These are phyloP conservation scores for Blastobotrys aristatus DNA, from an alignment of 1,139 yeast species.

Conservation along the genomic window DNA sequence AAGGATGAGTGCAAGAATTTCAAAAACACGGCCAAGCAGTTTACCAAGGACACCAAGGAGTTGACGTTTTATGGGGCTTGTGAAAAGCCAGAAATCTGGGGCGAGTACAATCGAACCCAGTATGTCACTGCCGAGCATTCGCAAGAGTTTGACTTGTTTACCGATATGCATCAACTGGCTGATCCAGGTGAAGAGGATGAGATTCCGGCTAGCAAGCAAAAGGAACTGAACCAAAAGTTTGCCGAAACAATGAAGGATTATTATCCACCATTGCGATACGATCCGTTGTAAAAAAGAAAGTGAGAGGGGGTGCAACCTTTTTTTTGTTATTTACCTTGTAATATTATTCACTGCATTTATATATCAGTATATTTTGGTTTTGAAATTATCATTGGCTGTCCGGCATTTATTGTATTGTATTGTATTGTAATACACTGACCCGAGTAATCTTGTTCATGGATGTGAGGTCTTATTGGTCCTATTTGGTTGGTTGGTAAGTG, in stretches of 20 bases:
- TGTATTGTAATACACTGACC: too few relatives aligned
- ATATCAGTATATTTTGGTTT: too few relatives aligned
- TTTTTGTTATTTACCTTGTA: too few relatives aligned
- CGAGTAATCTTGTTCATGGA: too few relatives aligned
- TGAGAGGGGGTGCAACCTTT: background rate
- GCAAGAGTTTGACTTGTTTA: constrained; percentile 24
- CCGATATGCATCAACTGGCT: constrained; percentile 12
- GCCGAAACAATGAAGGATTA: constrained; percentile 16
- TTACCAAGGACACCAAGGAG: constrained; percentile 15
- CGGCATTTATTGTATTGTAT: too few relatives aligned
- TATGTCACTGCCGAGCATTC: constrained; percentile 23
- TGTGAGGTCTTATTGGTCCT: too few relatives aligned
- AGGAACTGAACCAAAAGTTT: constrained; percentile 13
- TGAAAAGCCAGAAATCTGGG: constrained; percentile 22
- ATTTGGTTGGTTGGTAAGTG: too few relatives aligned
- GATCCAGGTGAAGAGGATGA: constrained; percentile 12
- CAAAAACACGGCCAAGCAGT: constrained; percentile 18
- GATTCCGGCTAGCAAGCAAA: constrained; percentile 8
- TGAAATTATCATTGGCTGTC: too few relatives aligned
- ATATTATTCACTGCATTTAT: background rate
- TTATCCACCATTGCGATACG: constrained; percentile 20
- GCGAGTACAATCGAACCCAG: constrained; percentile 22
- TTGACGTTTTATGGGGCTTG: constrained; percentile 30
- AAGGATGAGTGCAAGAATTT: constrained; percentile 21
- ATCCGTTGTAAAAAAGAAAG: constrained; percentile 13